Evolutionary conservation across 177 flowering plant genomes (phyloP).

Genomic region (Vitis hybrid): DNA sequence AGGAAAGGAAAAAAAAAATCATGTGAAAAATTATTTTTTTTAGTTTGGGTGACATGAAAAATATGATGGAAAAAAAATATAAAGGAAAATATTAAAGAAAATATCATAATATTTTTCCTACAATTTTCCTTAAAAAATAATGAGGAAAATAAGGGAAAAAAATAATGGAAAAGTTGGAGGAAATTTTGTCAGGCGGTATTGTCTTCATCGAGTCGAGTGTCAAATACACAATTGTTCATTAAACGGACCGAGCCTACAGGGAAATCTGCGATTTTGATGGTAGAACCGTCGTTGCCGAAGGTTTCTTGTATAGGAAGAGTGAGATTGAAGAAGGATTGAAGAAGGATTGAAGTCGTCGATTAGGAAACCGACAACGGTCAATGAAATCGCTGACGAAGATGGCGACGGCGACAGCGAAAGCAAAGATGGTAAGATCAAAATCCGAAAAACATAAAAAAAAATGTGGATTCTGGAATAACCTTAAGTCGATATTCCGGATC

Average conservation of each 20-base stretch:
- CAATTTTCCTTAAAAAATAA: too few species aligned
- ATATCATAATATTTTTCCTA: too few species aligned
- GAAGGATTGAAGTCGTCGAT: slow-evolving; percentile 31
- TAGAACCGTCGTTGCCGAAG: slow-evolving; percentile 76
- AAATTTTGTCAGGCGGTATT: too few species aligned
- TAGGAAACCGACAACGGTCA: slow-evolving; percentile 15
- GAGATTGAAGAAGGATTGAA: slow-evolving; percentile 48
- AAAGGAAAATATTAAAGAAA: too few species aligned
- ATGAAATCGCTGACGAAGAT: slow-evolving; percentile 2
- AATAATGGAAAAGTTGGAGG: rapidly evolving
- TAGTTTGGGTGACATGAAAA: too few species aligned
- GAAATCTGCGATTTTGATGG: slow-evolving; percentile 28
- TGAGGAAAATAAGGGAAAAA: too few species aligned
- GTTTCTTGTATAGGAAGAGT: slow-evolving; percentile 88
- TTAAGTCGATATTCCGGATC: slow-evolving; percentile 33
- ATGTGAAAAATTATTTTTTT: too few species aligned
- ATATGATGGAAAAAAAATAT: too few species aligned
- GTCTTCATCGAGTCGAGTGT: slow-evolving; percentile 1
- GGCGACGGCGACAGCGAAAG: not conserved
- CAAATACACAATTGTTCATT: slow-evolving; percentile 40
- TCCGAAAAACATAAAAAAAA: not conserved
- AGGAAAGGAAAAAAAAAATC: too few species aligned
- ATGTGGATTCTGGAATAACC: slow-evolving; percentile 34
- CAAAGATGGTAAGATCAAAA: too few species aligned
- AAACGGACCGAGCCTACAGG: slow-evolving; percentile 30